Evolutionary conservation across 805 yeast genomes (phyloP), one percentile per base, ranked within the genome.

Genomic region (Kodamaea sagamina): DNA sequence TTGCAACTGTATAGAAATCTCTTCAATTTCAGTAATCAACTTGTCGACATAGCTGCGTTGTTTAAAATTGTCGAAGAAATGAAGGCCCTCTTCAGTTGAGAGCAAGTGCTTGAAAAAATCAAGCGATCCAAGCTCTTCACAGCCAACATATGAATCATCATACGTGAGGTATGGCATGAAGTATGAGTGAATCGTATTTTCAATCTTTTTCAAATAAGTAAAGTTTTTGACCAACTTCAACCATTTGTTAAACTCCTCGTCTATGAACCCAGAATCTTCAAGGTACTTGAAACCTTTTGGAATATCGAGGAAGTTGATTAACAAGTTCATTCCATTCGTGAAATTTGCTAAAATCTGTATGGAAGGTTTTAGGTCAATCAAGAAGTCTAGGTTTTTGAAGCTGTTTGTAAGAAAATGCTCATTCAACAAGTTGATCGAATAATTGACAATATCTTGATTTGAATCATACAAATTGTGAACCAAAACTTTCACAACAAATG

Each of bases 41-140:
- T 60, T 62, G 10, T 71, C 67, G 38, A 79, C 51, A 40, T 71
- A 73, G 7, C 78, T 79, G 32, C 72, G 72, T 25, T 75, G 67
- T 22, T 54, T 43, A 19, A 50, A 48, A 29, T 53, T 44, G 15
- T 76, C 71, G 36, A 92, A 71, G 38, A 83, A 65, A 18, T 72
- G 71, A 42, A 87, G 71, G 0, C 98, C 98, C 46, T 86, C 92
- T 45, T 78, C 84, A 0, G 97, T 88, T 42, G 83, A 78, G 1
- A 88, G 84, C 36, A 92, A 68, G 53, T 83, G 87, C 11, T 88
- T 86, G 61, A 87, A 89, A 53, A 92, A 86, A 57, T 87, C 90
- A 18, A 75, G 11, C 6, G 38, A 42, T 8, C 36, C 39, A 5
- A 26, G 27, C 2, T 42, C 31, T 13, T 16, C 35, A 8, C 22